Conservation (phyloP, 441 rosid genomes). For the Rhodomyrtus psidioides region DNA sequence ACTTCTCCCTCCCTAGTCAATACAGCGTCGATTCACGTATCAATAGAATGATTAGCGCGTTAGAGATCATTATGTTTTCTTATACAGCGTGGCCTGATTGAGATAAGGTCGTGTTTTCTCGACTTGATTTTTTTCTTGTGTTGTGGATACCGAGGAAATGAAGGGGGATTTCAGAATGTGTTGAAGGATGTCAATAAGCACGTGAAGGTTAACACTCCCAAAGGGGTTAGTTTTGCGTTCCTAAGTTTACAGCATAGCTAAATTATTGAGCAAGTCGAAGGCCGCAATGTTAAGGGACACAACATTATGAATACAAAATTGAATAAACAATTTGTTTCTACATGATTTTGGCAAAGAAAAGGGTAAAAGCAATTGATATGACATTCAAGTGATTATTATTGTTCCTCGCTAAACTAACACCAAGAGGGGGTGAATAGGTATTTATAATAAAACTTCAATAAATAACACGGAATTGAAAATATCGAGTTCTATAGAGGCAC, state of each 20-base stretch:
- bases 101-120: neutral
- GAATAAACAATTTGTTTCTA: neutral
- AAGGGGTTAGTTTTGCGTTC: neutral
- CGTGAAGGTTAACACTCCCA: neutral
- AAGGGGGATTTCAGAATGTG: neutral
- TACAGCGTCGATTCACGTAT: neutral
- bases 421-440: no score
- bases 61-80: neutral
- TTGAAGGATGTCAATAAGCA: neutral
- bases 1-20: no score
- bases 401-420: no score
- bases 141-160: no score
- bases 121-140: neutral
- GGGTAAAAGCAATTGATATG: neutral
- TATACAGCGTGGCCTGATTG: neutral
- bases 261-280: neutral
- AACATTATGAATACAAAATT: no score
- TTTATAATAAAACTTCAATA: no score
- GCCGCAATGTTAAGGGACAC: neutral
- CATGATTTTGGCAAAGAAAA: neutral
- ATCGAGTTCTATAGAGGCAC: no score
- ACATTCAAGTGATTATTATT: neutral
- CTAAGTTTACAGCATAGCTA: neutral
- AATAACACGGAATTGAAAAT: no score
- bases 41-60: neutral